A percentile compares a stretch with the other conserved stretches of the same genome.
phyloP scores from a whole-genome alignment of 2,329 filamentous ascomycete genomes.

The Didymella pomorum region DNA sequence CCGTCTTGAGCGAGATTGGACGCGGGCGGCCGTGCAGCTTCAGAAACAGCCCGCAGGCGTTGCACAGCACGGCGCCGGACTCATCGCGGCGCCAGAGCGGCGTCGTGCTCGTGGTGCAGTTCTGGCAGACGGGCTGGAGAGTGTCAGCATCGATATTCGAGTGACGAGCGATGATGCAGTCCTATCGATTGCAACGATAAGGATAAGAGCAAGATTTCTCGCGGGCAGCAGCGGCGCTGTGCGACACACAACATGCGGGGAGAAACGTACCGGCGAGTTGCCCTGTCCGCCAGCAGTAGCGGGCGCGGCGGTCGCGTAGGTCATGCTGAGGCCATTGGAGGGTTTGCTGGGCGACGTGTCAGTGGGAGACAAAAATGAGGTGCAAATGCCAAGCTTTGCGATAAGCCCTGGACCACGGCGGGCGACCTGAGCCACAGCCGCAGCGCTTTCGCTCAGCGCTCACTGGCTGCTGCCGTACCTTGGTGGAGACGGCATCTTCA shows the following conservation, averaged over 20 bases:
- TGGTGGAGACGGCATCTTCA: slow-evolving; percentile 37
- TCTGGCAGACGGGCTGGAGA: slow-evolving; percentile 90
- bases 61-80: slow-evolving; percentile 93
- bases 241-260: slow-evolving; percentile 37
- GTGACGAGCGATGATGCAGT: slow-evolving; percentile 16
- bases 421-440: slow-evolving; percentile 24
- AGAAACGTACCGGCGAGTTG: slow-evolving; percentile 62
- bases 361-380: slow-evolving; percentile 41
- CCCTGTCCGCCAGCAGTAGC: slow-evolving; percentile 71
- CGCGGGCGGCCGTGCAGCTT: slow-evolving; percentile 94
- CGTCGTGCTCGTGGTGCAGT: slow-evolving; percentile 94
- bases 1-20: slow-evolving; percentile 96
- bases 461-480: slow-evolving; percentile 34
- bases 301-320: slow-evolving; percentile 69
- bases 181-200: slow-evolving; percentile 56
- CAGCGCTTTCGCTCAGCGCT: slow-evolving; percentile 9
- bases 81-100: slow-evolving; percentile 98
- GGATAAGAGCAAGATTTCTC: slow-evolving; percentile 50
- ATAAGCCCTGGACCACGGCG: slow-evolving; percentile 41
- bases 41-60: slow-evolving; percentile 95
- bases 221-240: slow-evolving; percentile 39
- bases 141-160: slow-evolving; percentile 6
- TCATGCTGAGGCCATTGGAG: slow-evolving; percentile 63
- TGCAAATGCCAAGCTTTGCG: slow-evolving; percentile 41
- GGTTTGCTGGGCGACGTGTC: slow-evolving; percentile 43